Percentiles rank a stretch among this genome's conserved stretches.
Conservation (phyloP, 495 filamentous ascomycete species). For the Bacidia gigantensis region DNA sequence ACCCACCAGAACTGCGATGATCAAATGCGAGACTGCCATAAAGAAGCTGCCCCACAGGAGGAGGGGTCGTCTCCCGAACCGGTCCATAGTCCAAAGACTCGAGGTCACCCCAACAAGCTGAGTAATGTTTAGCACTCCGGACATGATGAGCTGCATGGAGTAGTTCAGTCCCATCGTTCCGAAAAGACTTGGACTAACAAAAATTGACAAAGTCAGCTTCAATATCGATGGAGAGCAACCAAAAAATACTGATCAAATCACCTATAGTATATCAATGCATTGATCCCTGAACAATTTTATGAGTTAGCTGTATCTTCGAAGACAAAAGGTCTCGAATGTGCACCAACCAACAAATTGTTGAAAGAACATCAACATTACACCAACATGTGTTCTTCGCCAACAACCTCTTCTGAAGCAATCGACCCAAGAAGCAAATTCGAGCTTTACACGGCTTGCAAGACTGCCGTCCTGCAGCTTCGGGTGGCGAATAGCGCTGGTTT, state of each 20-base stretch:
- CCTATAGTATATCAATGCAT: conserved; percentile 39
- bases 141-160: conserved; percentile 44
- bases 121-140: conserved; percentile 42
- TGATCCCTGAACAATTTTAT: conserved; percentile 21
- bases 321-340: neutral
- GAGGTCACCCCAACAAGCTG: conserved; percentile 36
- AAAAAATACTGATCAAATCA: too few relatives aligned
- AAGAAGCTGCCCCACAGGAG: conserved; percentile 31
- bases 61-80: conserved; percentile 32
- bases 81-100: conserved; percentile 38
- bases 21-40: conserved; percentile 37
- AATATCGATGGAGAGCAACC: too few relatives aligned
- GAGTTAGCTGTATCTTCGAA: conserved; percentile 1
- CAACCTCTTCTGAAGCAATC: conserved; percentile 38
- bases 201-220: too few relatives aligned
- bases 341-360: conserved; percentile 25
- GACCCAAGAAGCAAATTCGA: conserved; percentile 33
- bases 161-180: conserved; percentile 42
- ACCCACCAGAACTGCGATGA: conserved; percentile 37
- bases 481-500: conserved; percentile 32
- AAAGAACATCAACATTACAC: conserved; percentile 41
- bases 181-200: conserved; percentile 43
- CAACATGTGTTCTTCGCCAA: conserved; percentile 43
- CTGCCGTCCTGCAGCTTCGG: conserved; percentile 29
- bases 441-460: conserved; percentile 21